These are phyloP conservation scores for Lipomyces yamanashiensis DNA, from an alignment of 805 yeast genomes.

Conservation along the genomic window DNA sequence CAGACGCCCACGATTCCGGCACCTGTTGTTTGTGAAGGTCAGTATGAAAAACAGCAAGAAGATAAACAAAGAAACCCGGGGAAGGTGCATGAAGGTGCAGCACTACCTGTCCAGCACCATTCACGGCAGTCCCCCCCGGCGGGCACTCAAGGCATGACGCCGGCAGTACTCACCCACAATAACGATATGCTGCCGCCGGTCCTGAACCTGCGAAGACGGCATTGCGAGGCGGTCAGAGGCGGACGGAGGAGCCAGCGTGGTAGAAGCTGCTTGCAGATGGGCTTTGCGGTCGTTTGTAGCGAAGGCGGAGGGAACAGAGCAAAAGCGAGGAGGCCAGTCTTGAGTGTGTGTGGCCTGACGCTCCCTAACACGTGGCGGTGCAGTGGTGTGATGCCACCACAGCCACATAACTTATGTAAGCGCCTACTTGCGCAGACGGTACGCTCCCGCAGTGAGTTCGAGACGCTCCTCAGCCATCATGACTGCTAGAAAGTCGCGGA, in stretches of 20 bases:
- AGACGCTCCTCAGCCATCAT: constrained; percentile 54
- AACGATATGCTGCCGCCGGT: constrained; percentile 60
- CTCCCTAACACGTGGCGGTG: constrained; percentile 5
- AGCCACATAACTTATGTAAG: constrained; percentile 1
- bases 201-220: constrained; percentile 23
- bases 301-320: constrained; percentile 2
- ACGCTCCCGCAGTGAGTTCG: constrained; percentile 46
- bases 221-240: constrained; percentile 13
- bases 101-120: no score
- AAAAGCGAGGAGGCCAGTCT: constrained; percentile 12
- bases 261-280: neutral
- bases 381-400: constrained; percentile 7
- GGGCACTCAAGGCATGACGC: neutral
- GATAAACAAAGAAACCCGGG: neutral
- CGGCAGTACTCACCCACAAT: constrained; percentile 62
- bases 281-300: neutral
- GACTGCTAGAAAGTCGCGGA: constrained; percentile 50
- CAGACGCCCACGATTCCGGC: constrained; percentile 97
- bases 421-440: constrained; percentile 43
- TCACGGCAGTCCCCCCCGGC: neutral
- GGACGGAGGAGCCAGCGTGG: constrained; percentile 13
- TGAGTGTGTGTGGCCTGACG: constrained; percentile 17
- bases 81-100: neutral
- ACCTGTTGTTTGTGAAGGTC: constrained; percentile 39
- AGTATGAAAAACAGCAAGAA: constrained; percentile 7